Evolutionary conservation across 2,329 filamentous ascomycete genomes (phyloP).

Genomic region (Lizonia empirigonia): DNA sequence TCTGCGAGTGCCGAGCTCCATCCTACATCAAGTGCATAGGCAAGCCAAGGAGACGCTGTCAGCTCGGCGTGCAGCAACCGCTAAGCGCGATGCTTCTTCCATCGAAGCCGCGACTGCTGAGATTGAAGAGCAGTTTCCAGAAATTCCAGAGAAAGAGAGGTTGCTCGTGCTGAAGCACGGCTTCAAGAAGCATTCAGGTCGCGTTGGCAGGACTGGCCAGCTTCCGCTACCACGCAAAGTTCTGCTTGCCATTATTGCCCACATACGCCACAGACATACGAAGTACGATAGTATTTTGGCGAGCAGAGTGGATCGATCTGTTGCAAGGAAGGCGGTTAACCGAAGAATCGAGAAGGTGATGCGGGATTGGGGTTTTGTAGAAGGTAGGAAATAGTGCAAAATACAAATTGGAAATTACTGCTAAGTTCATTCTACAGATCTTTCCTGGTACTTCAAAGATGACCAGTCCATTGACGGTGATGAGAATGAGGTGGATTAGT

Average conservation of each 20-base stretch:
- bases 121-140: constrained; percentile 50
- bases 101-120: constrained; percentile 35
- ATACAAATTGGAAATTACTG: background rate
- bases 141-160: constrained; percentile 47
- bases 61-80: constrained; percentile 49
- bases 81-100: constrained; percentile 33
- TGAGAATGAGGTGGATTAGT: background rate
- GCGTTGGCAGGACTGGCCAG: constrained; percentile 55
- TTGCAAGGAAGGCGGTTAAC: constrained; percentile 31
- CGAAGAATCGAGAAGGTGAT: constrained; percentile 30
- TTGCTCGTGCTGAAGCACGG: constrained; percentile 50
- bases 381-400: constrained; percentile 23
- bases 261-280: constrained; percentile 57
- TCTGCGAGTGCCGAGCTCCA: constrained; percentile 50
- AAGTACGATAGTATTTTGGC: constrained; percentile 53
- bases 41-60: constrained; percentile 49
- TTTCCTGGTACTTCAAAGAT: constrained; percentile 21
- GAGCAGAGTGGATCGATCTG: constrained; percentile 18
- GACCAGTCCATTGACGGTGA: background rate
- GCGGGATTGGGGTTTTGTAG: constrained; percentile 32
- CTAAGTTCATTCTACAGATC: constrained; percentile 13
- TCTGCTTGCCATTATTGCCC: constrained; percentile 56
- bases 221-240: constrained; percentile 51
- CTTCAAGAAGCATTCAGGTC: constrained; percentile 53
- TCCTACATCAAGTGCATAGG: constrained; percentile 48